Percentiles rank a stretch among this genome's conserved stretches.
These are phyloP conservation scores for Boletus rubescentipes DNA, from an alignment of 768 basidiomycete species.

Conservation along the genomic window DNA sequence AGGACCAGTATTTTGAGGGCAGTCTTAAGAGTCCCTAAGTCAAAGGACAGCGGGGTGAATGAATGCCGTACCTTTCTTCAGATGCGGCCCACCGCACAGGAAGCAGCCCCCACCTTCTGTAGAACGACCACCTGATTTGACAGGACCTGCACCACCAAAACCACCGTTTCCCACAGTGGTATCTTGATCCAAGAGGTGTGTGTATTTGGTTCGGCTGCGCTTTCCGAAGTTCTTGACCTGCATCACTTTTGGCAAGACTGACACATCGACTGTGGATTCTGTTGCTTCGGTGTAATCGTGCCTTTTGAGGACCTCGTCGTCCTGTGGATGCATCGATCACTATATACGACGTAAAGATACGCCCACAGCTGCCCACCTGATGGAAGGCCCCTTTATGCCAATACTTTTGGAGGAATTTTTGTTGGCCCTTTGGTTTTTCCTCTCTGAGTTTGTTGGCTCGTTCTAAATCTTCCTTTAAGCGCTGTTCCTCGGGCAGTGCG, in stretches of 20 bases:
- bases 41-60: neutral
- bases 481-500: conserved; percentile 90
- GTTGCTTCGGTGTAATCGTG: conserved; percentile 92
- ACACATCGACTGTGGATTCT: conserved; percentile 83
- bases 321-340: conserved; percentile 46
- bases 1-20: conserved; percentile 51
- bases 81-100: conserved; percentile 89
- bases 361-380: conserved; percentile 54
- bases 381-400: conserved; percentile 99
- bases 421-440: conserved; percentile 88
- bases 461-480: conserved; percentile 90
- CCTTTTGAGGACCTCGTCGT: conserved; percentile 78
- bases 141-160: conserved; percentile 58
- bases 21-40: conserved; percentile 36
- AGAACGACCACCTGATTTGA: conserved; percentile 55
- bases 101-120: conserved; percentile 77
- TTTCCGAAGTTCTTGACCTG: conserved; percentile 96
- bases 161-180: conserved; percentile 67
- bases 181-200: conserved; percentile 93
- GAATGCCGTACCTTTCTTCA: conserved; percentile 71
- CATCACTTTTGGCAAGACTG: conserved; percentile 91
- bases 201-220: conserved; percentile 91
- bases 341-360: conserved; percentile 1
- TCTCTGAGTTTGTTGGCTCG: conserved; percentile 77
- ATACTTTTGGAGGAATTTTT: conserved; percentile 95